Percentiles rank a stretch among this genome's conserved stretches.
phyloP scores from a whole-genome alignment of 441 rosid species.

The Adansonia madagascariensis region DNA sequence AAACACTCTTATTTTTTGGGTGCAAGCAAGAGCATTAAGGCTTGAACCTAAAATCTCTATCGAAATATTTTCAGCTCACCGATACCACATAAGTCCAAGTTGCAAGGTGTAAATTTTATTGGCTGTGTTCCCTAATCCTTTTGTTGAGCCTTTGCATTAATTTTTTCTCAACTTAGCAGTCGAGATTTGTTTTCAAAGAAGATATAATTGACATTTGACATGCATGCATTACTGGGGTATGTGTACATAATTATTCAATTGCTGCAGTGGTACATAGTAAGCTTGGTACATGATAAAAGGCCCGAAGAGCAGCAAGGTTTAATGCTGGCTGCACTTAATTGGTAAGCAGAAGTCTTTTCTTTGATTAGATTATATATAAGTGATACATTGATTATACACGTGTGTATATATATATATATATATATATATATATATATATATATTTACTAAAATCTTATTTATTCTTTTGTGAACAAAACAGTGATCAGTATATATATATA shows the following conservation, averaged over 20 bases:
- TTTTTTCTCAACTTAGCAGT: neutral
- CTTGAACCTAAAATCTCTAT: neutral
- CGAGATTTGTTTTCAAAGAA: too few relatives aligned
- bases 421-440: too few relatives aligned
- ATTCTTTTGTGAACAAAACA: too few relatives aligned
- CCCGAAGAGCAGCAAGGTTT: neutral
- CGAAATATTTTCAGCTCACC: too few relatives aligned
- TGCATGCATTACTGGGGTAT: neutral
- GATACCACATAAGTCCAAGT: neutral
- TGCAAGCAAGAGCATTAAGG: neutral
- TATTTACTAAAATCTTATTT: too few relatives aligned
- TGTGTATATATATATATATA: too few relatives aligned
- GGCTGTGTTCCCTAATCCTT: neutral
- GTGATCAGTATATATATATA: too few relatives aligned
- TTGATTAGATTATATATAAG: neutral
- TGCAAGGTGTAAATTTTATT: neutral
- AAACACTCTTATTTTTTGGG: neutral
- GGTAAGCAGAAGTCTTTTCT: neutral
- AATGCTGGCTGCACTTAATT: neutral
- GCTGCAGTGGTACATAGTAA: neutral
- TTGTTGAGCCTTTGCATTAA: neutral
- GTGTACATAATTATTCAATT: neutral
- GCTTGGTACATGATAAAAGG: neutral
- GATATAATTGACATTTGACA: neutral
- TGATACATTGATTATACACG: neutral